These are phyloP conservation scores for Ganoderma lucidum DNA, from an alignment of 1,284 basidiomycete species.

Conservation along the genomic window DNA sequence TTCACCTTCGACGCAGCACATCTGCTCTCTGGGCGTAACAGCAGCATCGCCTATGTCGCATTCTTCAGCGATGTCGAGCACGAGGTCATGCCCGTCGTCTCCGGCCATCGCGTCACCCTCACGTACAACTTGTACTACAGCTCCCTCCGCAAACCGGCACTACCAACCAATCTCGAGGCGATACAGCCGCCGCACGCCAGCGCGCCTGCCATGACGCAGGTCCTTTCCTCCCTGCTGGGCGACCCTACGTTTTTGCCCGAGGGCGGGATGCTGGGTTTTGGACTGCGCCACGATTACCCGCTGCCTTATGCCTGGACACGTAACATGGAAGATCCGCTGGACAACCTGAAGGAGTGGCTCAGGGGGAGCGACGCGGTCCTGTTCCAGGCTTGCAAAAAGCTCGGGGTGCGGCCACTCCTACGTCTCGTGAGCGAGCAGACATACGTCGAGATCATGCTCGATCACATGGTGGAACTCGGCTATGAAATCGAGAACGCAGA, in stretches of 20 bases:
- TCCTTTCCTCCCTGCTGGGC: conserved; percentile 34
- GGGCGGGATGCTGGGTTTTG: conserved; percentile 48
- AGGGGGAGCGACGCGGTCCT: conserved; percentile 24
- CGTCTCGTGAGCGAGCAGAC: conserved; percentile 2
- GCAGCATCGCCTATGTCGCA: conserved; percentile 42
- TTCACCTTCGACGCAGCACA: conserved; percentile 43
- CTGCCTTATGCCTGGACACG: conserved; percentile 15
- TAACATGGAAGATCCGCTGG: background rate
- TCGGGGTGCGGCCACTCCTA: conserved; percentile 9
- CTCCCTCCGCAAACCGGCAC: background rate
- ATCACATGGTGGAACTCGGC: background rate
- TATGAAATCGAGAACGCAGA: too few species aligned
- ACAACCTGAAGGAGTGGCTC: conserved; percentile 3
- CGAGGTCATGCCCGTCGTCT: conserved; percentile 49
- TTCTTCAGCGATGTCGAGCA: conserved; percentile 56
- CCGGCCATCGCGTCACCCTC: conserved; percentile 52
- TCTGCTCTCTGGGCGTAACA: conserved; percentile 18
- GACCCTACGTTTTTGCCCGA: conserved; percentile 40
- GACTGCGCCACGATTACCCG: conserved; percentile 44
- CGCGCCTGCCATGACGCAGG: conserved; percentile 8
- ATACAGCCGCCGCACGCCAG: background rate
- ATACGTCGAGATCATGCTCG: background rate
- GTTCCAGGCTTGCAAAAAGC: conserved; percentile 1
- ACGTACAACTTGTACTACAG: conserved; percentile 49
- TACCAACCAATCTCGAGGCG: background rate